Percentiles rank a stretch among this genome's conserved stretches.
phyloP scores from a whole-genome alignment of 192 early-diverging fungal species.

The Rhizophlyctis rosea region DNA sequence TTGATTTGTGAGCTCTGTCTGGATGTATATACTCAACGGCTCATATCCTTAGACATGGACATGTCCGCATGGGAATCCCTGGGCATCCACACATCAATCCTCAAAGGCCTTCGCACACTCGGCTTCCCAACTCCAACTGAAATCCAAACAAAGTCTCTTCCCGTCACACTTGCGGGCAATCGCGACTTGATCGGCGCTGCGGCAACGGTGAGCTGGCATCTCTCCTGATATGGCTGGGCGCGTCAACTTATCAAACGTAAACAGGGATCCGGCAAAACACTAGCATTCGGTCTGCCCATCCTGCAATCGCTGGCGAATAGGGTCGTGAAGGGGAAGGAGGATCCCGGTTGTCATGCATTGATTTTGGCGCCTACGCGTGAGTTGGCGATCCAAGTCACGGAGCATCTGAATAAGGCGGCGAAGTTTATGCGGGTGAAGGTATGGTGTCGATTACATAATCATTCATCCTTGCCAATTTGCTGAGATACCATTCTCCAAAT shows the following conservation, averaged over 20 bases:
- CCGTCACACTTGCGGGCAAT: conserved; percentile 62
- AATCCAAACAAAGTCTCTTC: conserved; percentile 80
- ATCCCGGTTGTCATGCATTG: conserved; percentile 55
- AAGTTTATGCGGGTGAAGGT: conserved; percentile 29
- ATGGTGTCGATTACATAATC: too few relatives aligned
- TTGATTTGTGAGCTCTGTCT: background rate
- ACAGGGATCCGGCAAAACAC: conserved; percentile 89
- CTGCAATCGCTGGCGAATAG: conserved; percentile 64
- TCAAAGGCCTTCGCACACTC: conserved; percentile 66
- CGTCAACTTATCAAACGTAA: conserved; percentile 48
- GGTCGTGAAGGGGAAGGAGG: conserved; percentile 12
- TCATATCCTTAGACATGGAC: too few relatives aligned
- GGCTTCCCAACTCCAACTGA: conserved; percentile 77
- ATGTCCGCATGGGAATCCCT: conserved; percentile 65
- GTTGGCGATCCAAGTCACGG: conserved; percentile 89
- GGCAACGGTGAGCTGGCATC: conserved; percentile 69
- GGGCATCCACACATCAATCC: conserved; percentile 53
- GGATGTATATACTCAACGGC: background rate
- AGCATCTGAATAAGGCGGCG: conserved; percentile 62
- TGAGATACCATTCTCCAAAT: background rate
- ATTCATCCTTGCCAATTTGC: background rate
- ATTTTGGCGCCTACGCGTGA: conserved; percentile 93
- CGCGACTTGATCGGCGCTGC: conserved; percentile 87
- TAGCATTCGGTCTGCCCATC: conserved; percentile 94
- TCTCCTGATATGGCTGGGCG: too few relatives aligned